These are phyloP conservation scores for Berberis vulgaris DNA, from an alignment of 164 flowering plant genomes.

Conservation along the genomic window DNA sequence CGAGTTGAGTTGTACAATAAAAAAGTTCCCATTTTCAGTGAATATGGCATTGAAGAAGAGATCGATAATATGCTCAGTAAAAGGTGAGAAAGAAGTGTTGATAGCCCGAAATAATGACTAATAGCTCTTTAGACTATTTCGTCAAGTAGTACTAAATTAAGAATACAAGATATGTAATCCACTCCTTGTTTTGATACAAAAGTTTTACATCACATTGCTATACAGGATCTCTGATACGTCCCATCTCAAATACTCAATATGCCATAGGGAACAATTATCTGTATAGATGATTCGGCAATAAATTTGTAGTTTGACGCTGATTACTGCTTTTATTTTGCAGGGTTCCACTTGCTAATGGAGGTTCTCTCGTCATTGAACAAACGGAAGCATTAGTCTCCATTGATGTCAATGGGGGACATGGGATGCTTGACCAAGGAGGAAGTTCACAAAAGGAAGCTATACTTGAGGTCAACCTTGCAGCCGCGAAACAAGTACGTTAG, in stretches of 20 bases:
- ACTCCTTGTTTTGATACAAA: too few species aligned
- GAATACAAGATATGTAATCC: too few species aligned
- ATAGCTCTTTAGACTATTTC: background rate
- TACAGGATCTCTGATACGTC: too few species aligned
- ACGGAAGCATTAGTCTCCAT: slow-evolving; percentile 96
- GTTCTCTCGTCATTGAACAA: slow-evolving; percentile 92
- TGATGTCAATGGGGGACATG: slow-evolving; percentile 97
- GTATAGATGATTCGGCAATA: too few species aligned
- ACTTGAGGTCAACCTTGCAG: slow-evolving; percentile 92
- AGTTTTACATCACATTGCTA: too few species aligned
- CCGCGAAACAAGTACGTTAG: slow-evolving; percentile 82
- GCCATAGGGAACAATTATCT: too few species aligned
- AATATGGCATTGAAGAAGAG: slow-evolving; percentile 87
- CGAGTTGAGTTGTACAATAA: slow-evolving; percentile 69
- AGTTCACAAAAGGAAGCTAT: slow-evolving; percentile 84
- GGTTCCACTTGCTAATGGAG: slow-evolving; percentile 80
- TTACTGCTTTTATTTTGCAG: slow-evolving; percentile 30
- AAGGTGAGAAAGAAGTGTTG: slow-evolving; percentile 39
- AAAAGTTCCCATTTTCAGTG: slow-evolving; percentile 75
- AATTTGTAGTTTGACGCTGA: background rate
- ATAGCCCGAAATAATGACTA: too few species aligned
- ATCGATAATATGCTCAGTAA: slow-evolving; percentile 77
- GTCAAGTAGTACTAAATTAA: background rate
- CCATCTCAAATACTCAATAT: too few species aligned
- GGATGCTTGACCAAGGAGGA: slow-evolving; percentile 70